Evolutionary conservation across 1,284 basidiomycete species (phyloP), one percentile per base, ranked within the genome.

Genomic region (Sanghuangporus baumii): DNA sequence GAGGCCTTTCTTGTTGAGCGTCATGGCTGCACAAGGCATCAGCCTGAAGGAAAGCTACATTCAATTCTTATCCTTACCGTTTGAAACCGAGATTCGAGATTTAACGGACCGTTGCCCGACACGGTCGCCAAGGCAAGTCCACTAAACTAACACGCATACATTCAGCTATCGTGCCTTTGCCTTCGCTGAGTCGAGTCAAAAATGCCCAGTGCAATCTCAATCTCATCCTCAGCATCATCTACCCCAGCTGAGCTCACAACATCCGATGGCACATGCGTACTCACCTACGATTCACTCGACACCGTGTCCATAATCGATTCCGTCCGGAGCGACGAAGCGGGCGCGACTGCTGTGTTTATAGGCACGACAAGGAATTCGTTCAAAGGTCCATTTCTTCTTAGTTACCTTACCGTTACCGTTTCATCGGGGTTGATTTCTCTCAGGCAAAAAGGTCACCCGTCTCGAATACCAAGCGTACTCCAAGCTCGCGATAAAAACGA

Each of bases 391-490:
- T 26, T n/a, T n/a, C 20, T 20, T n/a, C 4, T n/a, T 18, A 14
- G 20, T 46, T 41, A 41, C 7, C 7, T 12, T 41, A 11, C 6
- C n/a, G n/a, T 12, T 41, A 11, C 6, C n/a, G n/a, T 41, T 3
- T 41, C 40, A 46, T 46, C 7, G 2, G 1, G 6, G 43, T n/a
- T 46, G 43, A 18, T 3, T n/a, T n/a, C 11, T n/a, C 20, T n/a
- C 41, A 93, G 91, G 87, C 60, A 91, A 87, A 67, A 71, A 74
- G 9, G 91, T 94, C 37, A 85, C 82, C 23, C 82, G 82, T 52
- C 77, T 94, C 38, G 90, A 93, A 71, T 94, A 94, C 70, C 86
- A 89, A 73, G 89, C 91, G 6, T 95, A 95, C 75, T 87, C 86
- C 66, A 86, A 86, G 66, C 78, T 94, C 20, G 92, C 93, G 1